A percentile compares a stretch with the other conserved stretches of the same genome.
Evolutionary conservation across 2,329 filamentous ascomycete genomes (phyloP).

Genomic region (Aspergillus transmontanensis): DNA sequence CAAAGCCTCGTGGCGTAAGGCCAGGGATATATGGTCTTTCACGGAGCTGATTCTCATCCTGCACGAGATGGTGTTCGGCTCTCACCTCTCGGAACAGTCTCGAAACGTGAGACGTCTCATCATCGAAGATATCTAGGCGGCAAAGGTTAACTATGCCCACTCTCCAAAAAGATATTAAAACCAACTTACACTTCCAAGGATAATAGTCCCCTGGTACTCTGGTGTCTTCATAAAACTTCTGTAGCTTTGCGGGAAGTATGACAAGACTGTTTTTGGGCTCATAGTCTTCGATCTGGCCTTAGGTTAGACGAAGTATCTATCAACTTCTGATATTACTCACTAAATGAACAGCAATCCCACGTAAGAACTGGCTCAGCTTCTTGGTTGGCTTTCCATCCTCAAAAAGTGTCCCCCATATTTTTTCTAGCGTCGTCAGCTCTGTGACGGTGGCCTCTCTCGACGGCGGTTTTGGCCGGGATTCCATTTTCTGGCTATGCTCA

Average conservation of each 20-base stretch:
- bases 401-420: conserved; percentile 77
- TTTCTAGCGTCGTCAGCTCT: conserved; percentile 65
- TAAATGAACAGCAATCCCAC: conserved; percentile 73
- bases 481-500: conserved; percentile 32
- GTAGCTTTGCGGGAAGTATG: conserved; percentile 74
- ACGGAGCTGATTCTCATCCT: conserved; percentile 47
- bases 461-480: conserved; percentile 40
- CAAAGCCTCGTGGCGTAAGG: conserved; percentile 69
- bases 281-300: conserved; percentile 67
- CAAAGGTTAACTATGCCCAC: conserved; percentile 16
- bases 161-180: background rate
- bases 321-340: conserved; percentile 48
- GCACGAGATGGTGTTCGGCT: conserved; percentile 67
- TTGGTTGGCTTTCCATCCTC: conserved; percentile 67
- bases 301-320: conserved; percentile 16
- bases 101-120: conserved; percentile 56
- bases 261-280: conserved; percentile 69
- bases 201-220: conserved; percentile 66
- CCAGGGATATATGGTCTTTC: conserved; percentile 63
- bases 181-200: conserved; percentile 63
- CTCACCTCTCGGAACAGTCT: conserved; percentile 59
- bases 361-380: conserved; percentile 70
- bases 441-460: conserved; percentile 43
- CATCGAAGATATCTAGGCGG: conserved; percentile 56
- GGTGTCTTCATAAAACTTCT: conserved; percentile 70